Conservation (phyloP, 2,329 filamentous ascomycete genomes). For the Mollisia scopiformis region DNA sequence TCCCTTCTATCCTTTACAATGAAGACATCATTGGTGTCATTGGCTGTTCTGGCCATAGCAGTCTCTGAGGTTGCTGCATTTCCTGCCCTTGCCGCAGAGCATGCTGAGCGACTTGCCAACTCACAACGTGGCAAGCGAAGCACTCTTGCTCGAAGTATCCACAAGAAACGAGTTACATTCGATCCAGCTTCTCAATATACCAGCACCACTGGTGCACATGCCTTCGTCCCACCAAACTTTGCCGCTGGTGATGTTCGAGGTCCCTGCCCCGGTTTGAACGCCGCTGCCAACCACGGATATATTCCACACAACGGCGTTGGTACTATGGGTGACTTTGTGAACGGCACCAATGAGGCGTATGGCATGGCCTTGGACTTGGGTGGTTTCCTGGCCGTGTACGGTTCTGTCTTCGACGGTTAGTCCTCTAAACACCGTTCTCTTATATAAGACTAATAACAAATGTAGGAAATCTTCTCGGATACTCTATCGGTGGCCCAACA, state of each 20-base stretch:
- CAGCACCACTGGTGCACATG: constrained; percentile 22
- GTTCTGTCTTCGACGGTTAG: constrained; percentile 50
- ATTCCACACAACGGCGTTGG: constrained; percentile 44
- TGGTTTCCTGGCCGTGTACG: constrained; percentile 44
- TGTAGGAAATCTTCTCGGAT: background rate
- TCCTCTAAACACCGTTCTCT: constrained; percentile 37
- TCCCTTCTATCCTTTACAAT: background rate
- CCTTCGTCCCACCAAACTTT: constrained; percentile 23
- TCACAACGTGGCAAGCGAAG: background rate
- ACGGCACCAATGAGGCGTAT: constrained; percentile 42
- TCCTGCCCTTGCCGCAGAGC: background rate
- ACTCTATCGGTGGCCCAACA: background rate
- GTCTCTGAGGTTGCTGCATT: background rate
- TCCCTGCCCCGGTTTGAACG: constrained; percentile 45
- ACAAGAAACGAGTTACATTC: background rate
- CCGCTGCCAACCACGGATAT: constrained; percentile 46
- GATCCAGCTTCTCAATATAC: constrained; percentile 24
- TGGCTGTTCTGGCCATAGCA: background rate
- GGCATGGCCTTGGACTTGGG: constrained; percentile 47
- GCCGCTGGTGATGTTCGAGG: constrained; percentile 23
- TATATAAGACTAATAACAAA: background rate
- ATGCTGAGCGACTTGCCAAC: background rate
- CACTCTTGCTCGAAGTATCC: background rate
- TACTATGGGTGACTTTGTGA: constrained; percentile 34
- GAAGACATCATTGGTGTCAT: background rate